Evolutionary conservation across 371 early-diverging fungal species (phyloP), one percentile per base, ranked within the genome.

Genomic region (Mucor velutinosus): DNA sequence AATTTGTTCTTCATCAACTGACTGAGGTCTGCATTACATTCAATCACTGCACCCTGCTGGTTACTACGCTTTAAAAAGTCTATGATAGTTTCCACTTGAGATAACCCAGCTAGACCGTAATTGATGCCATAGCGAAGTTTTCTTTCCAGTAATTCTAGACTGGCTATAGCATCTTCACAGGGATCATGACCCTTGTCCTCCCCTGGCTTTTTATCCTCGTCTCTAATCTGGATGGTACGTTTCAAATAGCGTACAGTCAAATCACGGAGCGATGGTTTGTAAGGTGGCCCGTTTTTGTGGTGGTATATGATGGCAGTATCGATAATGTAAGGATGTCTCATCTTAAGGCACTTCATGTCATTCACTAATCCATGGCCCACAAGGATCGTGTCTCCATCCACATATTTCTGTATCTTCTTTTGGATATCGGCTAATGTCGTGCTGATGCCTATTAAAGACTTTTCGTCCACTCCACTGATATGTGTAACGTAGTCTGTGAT

Each of bases 301-400:
- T 88, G 89, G 72, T 82, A 91, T 25, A 90, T 73, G 19, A 82
- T 53, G 25, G 87, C 80, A 0, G 93, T 93, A 76, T 94, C 94
- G 51, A 94, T 86, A 39, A 92, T 80, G 47, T 76, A 83, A 7
- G 85, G 83, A 64, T 91, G 90, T 3, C 70, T 58, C 58, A 89
- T 73, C 19, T 87, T 81, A 35, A 93, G 70, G 0, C 88, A 88
- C 25, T 77, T 81, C 73, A 94, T 72, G 75, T 94, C 94, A 64
- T 90, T 91, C 41, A 90, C 87, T 8, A 94, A 71, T 17, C 90
- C 90, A 74, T 94, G 94, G 1, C 94, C 94, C 10, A 91, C 78
- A 8, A 94, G 69, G 60, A 94, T 86, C 4, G 90, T 89, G 47
- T 82, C 68, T 23, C 71, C 66, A 23, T 82, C 68, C 19, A 91